Base-by-base conservation (phyloP, 2,329 filamentous ascomycete species). In the Claviceps citrina region DNA sequence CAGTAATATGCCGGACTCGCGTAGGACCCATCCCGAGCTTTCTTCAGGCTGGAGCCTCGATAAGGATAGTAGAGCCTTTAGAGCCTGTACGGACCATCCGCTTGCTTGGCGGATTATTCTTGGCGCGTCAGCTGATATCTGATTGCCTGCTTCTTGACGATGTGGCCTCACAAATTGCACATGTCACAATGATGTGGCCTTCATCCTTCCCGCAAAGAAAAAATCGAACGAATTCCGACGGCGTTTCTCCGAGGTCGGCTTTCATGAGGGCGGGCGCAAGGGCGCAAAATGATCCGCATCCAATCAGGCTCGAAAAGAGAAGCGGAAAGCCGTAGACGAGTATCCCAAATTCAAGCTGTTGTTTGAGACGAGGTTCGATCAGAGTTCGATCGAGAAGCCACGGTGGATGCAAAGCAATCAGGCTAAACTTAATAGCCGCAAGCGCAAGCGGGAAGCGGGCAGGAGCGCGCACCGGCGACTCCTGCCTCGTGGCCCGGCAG, bases 401-500 rank as follows among this genome's bases (percentile, higher is more conserved):
- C 25, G 36, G 40, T 39, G 40, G 36, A 39, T 30, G 19, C 40
- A 33, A 16, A 18, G 5, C 16, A 28, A 30, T 16, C 25, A 13
- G 26, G 19, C 27, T 33, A 31, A 34, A 32, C 31, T 30, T 25
- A 31, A 36, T 31, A 36, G 36, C 41, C 31, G 32, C 41, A 43
- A 43, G 36, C 36, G 35, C 36, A 26, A 32, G 28, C 16, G 40
- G 24, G 10, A 33, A 38, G 30, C 18, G 40, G 34, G 40, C 40
- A 38, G 20, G 34, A 37, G 28, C 24, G 22, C 19, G n/a, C 15
- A 31, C 36, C n/a, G 20, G 37, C 25, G 37, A 39, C 20, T 32
- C 31, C 30, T 39, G 28, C 37, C 28, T 39, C 30, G 30, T 32
- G 30, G 36, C 36, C 36, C 36, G 9, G 24, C 19, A 10, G 27